Evolutionary conservation across 495 filamentous ascomycete genomes (phyloP).

Genomic region (Xylaria nigripes): DNA sequence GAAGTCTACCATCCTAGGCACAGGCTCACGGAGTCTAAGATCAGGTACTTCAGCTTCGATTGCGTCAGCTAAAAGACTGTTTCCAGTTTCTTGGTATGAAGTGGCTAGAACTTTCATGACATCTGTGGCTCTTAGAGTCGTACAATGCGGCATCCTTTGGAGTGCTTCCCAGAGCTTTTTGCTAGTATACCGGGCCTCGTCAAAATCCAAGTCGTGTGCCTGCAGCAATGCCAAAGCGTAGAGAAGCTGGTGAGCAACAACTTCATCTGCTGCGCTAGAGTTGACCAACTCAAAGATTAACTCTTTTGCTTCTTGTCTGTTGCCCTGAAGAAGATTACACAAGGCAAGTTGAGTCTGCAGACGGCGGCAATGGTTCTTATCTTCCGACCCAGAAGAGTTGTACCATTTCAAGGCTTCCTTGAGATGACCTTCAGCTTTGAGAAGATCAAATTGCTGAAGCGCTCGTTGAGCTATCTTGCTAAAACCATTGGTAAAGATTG

Average conservation of each 20-base stretch:
- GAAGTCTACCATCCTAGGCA: conserved; percentile 13
- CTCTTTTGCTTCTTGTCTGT: conserved; percentile 4
- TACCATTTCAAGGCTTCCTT: conserved; percentile 10
- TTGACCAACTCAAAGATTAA: not conserved
- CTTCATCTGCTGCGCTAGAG: not conserved
- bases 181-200: conserved; percentile 6
- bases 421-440: conserved; percentile 8
- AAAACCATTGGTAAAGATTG: conserved; percentile 8
- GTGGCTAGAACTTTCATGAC: conserved; percentile 9
- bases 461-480: conserved; percentile 11
- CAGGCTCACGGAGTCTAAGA: conserved; percentile 6
- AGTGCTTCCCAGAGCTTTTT: conserved; percentile 7
- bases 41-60: conserved; percentile 12
- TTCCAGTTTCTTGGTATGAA: conserved; percentile 8
- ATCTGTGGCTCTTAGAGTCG: conserved; percentile 3
- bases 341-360: conserved; percentile 12
- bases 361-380: not conserved
- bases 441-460: conserved; percentile 7
- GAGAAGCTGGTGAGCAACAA: conserved; percentile 7
- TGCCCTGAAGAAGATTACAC: conserved; percentile 6
- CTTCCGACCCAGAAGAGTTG: conserved; percentile 4
- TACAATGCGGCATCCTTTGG: conserved; percentile 1
- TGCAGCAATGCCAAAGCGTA: conserved; percentile 9
- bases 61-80: conserved; percentile 9
- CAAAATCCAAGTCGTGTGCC: conserved; percentile 8